phyloP scores from a whole-genome alignment of 2,329 filamentous ascomycete species.

The Fusarium coffeatum region DNA sequence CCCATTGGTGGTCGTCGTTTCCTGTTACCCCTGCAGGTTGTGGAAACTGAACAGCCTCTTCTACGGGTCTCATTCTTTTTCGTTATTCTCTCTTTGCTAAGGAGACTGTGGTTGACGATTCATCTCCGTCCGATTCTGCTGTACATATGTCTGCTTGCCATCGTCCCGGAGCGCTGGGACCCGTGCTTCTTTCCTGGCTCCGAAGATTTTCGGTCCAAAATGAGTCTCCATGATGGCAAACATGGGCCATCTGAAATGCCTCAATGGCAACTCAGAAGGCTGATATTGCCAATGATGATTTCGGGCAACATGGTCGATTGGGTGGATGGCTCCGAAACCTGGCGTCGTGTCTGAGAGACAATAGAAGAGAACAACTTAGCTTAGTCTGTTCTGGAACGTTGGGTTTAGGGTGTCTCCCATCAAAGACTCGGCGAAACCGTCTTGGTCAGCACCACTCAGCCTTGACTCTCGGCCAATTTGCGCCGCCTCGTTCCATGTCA shows the following conservation, averaged over 20 bases:
- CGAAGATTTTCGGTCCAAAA: conserved; percentile 36
- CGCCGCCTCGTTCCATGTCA: conserved; percentile 20
- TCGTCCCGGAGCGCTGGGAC: conserved; percentile 4
- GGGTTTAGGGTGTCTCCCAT: conserved; percentile 25
- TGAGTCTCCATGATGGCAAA: conserved; percentile 24
- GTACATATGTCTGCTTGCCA: background rate
- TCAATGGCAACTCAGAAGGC: conserved; percentile 18
- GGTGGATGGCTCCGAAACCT: conserved; percentile 24
- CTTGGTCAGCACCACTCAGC: conserved; percentile 31
- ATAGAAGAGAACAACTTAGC: conserved; percentile 13
- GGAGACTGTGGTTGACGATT: conserved; percentile 14
- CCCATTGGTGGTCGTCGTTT: conserved; percentile 31
- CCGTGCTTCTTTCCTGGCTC: conserved; percentile 12
- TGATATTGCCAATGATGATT: conserved; percentile 10
- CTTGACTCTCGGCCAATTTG: conserved; percentile 28
- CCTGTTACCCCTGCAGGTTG: conserved; percentile 23
- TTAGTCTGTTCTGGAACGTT: conserved; percentile 39
- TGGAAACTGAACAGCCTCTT: conserved; percentile 29
- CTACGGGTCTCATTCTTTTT: conserved; percentile 8
- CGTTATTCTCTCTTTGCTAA: background rate
- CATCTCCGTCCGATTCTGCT: conserved; percentile 11
- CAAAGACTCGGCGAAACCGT: conserved; percentile 29
- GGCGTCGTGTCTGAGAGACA: conserved; percentile 15
- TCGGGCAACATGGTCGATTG: conserved; percentile 27
- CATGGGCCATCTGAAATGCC: conserved; percentile 5